Conservation (phyloP, 1,284 basidiomycete genomes). For the Rhodotorula glutinis region DNA sequence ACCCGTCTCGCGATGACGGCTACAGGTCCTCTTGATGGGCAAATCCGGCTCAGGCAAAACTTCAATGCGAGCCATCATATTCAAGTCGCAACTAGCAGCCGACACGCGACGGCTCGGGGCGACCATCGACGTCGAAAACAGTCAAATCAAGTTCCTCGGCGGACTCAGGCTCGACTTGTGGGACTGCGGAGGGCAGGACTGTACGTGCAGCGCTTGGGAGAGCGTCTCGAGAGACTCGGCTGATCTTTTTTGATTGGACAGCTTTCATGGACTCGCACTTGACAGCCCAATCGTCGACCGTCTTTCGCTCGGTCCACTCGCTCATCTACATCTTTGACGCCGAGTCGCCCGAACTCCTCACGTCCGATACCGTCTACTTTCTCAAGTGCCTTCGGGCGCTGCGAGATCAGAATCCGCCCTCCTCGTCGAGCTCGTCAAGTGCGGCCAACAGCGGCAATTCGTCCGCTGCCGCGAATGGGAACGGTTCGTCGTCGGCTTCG, state of each 20-base stretch:
- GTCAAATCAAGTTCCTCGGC: constrained; percentile 93
- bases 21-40: constrained; percentile 79
- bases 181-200: constrained; percentile 97
- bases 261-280: constrained; percentile 97
- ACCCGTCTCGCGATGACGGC: neutral
- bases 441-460: neutral
- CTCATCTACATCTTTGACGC: constrained; percentile 98
- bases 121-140: constrained; percentile 96
- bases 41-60: constrained; percentile 76
- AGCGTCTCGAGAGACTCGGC: neutral
- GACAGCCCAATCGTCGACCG: constrained; percentile 79
- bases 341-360: constrained; percentile 44
- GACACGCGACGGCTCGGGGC: constrained; percentile 88
- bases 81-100: constrained; percentile 91
- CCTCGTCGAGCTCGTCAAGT: constrained; percentile 6
- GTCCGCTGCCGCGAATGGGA: neutral
- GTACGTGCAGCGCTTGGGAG: too few species aligned
- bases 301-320: constrained; percentile 93
- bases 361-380: constrained; percentile 74
- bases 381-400: constrained; percentile 78
- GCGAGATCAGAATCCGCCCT: constrained; percentile 51
- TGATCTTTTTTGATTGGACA: constrained; percentile 1
- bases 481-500: neutral
- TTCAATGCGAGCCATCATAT: constrained; percentile 98
- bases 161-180: constrained; percentile 87